Percentiles rank a stretch among this genome's conserved stretches.
phyloP scores from a whole-genome alignment of 768 basidiomycete genomes.

The Termitomyces sp. region DNA sequence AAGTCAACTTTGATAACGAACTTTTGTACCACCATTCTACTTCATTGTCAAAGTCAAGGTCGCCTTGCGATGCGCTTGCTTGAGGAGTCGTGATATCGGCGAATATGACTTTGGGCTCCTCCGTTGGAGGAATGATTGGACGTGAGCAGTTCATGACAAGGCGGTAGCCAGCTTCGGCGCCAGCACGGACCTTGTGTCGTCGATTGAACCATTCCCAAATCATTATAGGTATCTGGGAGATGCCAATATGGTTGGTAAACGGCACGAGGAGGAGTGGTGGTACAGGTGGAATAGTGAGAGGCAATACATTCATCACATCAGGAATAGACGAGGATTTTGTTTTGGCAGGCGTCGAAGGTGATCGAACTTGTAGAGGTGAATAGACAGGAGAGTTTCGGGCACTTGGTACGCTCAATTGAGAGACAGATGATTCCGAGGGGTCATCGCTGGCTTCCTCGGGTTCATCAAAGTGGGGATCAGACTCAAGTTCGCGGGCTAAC shows the following conservation, averaged over 20 bases:
- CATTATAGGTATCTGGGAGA: slow-evolving; percentile 84
- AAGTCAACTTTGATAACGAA: slow-evolving; percentile 46
- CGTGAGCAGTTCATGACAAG: slow-evolving; percentile 62
- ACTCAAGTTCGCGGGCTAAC: slow-evolving; percentile 59
- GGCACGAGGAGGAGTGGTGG: slow-evolving; percentile 78
- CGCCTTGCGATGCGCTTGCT: slow-evolving; percentile 29
- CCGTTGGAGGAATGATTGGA: slow-evolving; percentile 41
- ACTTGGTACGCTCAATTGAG: slow-evolving; percentile 19
- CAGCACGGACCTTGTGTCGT: slow-evolving; percentile 69
- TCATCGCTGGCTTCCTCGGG: slow-evolving; percentile 24
- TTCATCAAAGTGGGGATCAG: slow-evolving; percentile 79
- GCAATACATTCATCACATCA: slow-evolving; percentile 38
- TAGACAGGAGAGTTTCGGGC: slow-evolving; percentile 22
- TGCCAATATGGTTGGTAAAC: slow-evolving; percentile 72
- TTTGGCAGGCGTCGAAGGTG: slow-evolving; percentile 14
- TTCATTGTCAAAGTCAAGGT: slow-evolving; percentile 69
- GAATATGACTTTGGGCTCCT: slow-evolving; percentile 15
- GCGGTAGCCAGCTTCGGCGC: slow-evolving; percentile 76
- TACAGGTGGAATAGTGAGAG: slow-evolving; percentile 55
- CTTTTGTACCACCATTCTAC: slow-evolving; percentile 66
- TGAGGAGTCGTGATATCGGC: slow-evolving; percentile 18
- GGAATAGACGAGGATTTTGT: slow-evolving; percentile 9
- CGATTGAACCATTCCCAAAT: slow-evolving; percentile 91
- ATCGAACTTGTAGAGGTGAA: slow-evolving; percentile 19
- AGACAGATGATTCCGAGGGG: slow-evolving; percentile 9